These are phyloP conservation scores for Aureobasidium vineae DNA, from an alignment of 2,329 filamentous ascomycete genomes.

Conservation along the genomic window DNA sequence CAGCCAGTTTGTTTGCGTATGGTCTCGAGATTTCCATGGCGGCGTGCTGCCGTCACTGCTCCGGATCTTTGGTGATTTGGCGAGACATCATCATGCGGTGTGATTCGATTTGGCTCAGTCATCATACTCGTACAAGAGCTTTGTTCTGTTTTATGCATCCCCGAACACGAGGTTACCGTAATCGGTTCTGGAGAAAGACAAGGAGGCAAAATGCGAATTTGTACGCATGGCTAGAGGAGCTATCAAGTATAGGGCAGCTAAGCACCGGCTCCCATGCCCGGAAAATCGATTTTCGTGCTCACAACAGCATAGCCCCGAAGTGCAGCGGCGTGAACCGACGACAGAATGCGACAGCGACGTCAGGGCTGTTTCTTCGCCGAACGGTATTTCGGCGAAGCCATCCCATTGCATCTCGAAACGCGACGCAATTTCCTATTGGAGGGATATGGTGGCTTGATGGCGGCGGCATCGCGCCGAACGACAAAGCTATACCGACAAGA, in stretches of 20 bases:
- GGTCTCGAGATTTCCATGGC: conserved; percentile 3
- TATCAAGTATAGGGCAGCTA: background rate
- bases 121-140: background rate
- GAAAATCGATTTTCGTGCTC: conserved; percentile 2
- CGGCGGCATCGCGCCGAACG: background rate
- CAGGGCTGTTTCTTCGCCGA: too few relatives aligned
- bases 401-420: background rate
- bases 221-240: background rate
- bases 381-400: too few relatives aligned
- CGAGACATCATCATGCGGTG: background rate
- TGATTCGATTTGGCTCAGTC: background rate
- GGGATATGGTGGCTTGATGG: background rate
- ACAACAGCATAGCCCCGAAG: too few relatives aligned
- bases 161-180: too few relatives aligned
- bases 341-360: background rate
- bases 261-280: background rate
- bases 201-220: background rate
- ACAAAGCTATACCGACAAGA: background rate
- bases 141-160: background rate
- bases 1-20: conserved; percentile 17
- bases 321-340: too few relatives aligned
- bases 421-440: background rate
- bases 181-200: too few relatives aligned
- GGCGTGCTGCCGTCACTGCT: conserved; percentile 16
- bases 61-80: background rate